Conservation (phyloP, 2,329 filamentous ascomycete genomes). For the Rasamsonia emersonii region DNA sequence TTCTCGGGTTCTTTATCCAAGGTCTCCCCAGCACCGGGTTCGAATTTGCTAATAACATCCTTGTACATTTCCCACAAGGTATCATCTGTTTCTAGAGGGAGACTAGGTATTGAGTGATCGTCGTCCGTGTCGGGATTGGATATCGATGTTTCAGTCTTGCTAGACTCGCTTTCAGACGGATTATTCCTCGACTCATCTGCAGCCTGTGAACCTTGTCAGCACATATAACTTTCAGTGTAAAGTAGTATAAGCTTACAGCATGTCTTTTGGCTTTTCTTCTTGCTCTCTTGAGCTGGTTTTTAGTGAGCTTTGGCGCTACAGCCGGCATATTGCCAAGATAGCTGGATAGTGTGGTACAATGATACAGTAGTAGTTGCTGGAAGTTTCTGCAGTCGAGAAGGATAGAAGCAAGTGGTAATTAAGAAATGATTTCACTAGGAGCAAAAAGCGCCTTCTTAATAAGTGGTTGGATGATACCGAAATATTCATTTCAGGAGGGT, state of each 20-base stretch:
- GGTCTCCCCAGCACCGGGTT: slow-evolving; percentile 54
- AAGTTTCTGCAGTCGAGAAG: no score
- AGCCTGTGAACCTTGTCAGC: not conserved
- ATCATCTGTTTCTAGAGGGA: slow-evolving; percentile 43
- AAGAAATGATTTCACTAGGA: no score
- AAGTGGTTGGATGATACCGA: no score
- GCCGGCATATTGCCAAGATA: slow-evolving; percentile 3
- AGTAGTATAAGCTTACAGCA: not conserved
- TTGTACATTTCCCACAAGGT: slow-evolving; percentile 78
- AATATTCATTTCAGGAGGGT: no score
- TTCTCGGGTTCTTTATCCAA: slow-evolving; percentile 62
- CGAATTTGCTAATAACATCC: slow-evolving; percentile 73
- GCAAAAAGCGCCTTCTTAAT: no score
- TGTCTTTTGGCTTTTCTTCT: slow-evolving; percentile 9
- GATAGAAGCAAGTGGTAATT: no score
- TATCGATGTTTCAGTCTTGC: slow-evolving; percentile 1
- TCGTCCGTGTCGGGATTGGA: not conserved
- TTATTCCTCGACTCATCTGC: not conserved
- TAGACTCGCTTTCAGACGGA: not conserved
- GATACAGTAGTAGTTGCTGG: not conserved
- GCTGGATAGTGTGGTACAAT: not conserved
- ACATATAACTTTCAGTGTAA: not conserved
- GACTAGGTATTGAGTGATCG: not conserved
- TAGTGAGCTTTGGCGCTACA: slow-evolving; percentile 6
- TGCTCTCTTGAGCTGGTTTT: slow-evolving; percentile 11